These are phyloP conservation scores for Penicillium corylophilum DNA, from an alignment of 2,329 filamentous ascomycete genomes.

Conservation along the genomic window DNA sequence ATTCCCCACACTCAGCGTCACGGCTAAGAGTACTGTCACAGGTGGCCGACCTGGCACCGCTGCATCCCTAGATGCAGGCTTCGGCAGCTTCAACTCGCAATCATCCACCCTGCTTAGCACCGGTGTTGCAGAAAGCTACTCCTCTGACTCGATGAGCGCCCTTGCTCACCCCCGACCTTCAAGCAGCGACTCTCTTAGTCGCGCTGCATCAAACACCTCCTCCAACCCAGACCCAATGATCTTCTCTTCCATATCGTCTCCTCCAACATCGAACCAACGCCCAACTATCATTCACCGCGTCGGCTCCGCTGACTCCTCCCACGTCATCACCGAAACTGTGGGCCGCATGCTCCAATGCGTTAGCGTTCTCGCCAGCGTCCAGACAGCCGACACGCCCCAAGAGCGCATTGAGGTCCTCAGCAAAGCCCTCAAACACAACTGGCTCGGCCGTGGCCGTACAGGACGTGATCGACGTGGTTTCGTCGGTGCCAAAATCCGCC, in stretches of 20 bases:
- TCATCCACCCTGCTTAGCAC: constrained; percentile 76
- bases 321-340: constrained; percentile 88
- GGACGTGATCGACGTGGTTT: constrained; percentile 87
- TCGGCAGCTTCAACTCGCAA: constrained; percentile 78
- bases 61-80: constrained; percentile 69
- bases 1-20: constrained; percentile 44
- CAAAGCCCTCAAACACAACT: constrained; percentile 90
- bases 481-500: constrained; percentile 64
- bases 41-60: constrained; percentile 68
- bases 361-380: constrained; percentile 79
- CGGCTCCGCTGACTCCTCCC: constrained; percentile 48
- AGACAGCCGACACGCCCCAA: constrained; percentile 69
- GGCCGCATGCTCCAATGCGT: constrained; percentile 96
- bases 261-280: constrained; percentile 27
- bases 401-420: constrained; percentile 79
- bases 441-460: constrained; percentile 86
- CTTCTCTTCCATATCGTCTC: constrained; percentile 44
- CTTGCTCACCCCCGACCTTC: constrained; percentile 16
- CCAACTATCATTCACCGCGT: constrained; percentile 36
- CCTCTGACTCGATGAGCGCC: constrained; percentile 51
- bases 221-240: constrained; percentile 47
- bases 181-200: constrained; percentile 55
- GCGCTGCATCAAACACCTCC: constrained; percentile 83
- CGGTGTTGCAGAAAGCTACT: constrained; percentile 49
- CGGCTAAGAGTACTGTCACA: constrained; percentile 44